Evolutionary conservation across 1,284 basidiomycete genomes (phyloP), one percentile per base, ranked within the genome.

Genomic region (Amylostereum chailletii): DNA sequence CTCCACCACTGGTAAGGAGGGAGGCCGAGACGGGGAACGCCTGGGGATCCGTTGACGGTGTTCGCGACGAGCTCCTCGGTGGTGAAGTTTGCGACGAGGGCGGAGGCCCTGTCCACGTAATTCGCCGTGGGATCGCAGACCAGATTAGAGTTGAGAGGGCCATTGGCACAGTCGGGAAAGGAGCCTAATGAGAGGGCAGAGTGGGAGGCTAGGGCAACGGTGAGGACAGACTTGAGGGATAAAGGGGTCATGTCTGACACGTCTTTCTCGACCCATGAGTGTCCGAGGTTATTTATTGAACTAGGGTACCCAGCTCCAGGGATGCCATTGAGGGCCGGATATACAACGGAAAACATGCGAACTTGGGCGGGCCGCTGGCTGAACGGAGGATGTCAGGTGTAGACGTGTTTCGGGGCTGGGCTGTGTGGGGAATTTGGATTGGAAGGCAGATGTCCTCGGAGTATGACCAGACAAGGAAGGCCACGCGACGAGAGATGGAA

Each of bases 1-100:
- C 70, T 74, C 75, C 76, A 77, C 75, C 74, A 77, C 50, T 76
- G 66, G 51, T 79, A 79, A 4, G 68, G 54, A 4, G 75, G 75
- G 34, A 79, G 60, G 9, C 75, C 76, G 3, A 77, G 62, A 42
- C 71, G 72, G 51, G 71, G 64, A 27, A 79, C 75, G 42, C 76
- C 78, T 11, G 74, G 72, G 2, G 74, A 67, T 19, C 19, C 19
- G 19, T 19, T 19, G 19, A 19, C 19, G 19, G 19, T 19, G 19
- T 19, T 19, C 19, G 19, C 19, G 19, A 74, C 71, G 47, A 79
- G 62, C 53, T 81, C 78, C 4, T 66, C 65, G 34, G 71, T 64
- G 4, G 75, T 78, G 55, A 77, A 75, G 45, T 71, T 60, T 40
- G 64, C 54, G 33, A 79, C 62, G 32, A 79, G 59, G 9, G 76